A percentile compares a stretch with the other conserved stretches of the same genome.
Evolutionary conservation across 2,329 filamentous ascomycete species (phyloP).

Genomic region (Alternaria postmessia): DNA sequence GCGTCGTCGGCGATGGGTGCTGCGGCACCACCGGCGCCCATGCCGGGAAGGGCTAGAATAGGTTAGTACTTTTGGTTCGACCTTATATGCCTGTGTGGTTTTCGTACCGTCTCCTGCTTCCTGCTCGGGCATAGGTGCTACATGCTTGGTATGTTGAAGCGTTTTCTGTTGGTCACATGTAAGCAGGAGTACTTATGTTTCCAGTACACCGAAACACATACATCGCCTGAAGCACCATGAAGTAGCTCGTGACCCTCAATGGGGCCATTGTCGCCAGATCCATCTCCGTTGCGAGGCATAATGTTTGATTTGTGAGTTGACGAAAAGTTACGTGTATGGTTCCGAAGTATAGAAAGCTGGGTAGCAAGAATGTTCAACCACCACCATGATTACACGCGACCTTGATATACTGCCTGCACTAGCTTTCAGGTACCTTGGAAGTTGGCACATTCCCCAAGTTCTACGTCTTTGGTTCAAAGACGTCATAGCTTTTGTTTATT

Average conservation of each 20-base stretch:
- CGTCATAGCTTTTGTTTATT: constrained; percentile 13
- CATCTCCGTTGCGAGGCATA: constrained; percentile 55
- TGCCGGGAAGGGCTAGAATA: constrained; percentile 18
- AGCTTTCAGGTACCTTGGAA: constrained; percentile 4
- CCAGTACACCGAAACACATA: constrained; percentile 21
- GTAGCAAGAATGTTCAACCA: not conserved
- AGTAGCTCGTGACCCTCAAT: constrained; percentile 50
- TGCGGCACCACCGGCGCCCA: constrained; percentile 17
- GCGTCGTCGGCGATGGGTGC: constrained; percentile 12
- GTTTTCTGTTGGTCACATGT: constrained; percentile 20
- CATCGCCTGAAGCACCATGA: constrained; percentile 50
- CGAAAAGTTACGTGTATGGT: not conserved
- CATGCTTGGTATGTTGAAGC: constrained; percentile 47
- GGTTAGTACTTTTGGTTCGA: not conserved
- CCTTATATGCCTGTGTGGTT: not conserved
- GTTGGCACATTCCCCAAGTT: constrained; percentile 10
- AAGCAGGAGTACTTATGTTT: not conserved
- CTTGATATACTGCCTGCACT: not conserved
- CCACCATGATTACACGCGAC: not conserved
- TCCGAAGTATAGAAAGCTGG: not conserved
- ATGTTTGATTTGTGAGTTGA: not conserved
- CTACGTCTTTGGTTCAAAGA: constrained; percentile 1
- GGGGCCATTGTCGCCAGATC: constrained; percentile 51
- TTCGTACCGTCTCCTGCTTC: constrained; percentile 46
- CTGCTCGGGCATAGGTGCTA: constrained; percentile 44